Evolutionary conservation across 2,329 filamentous ascomycete species (phyloP).

Genomic region (Clarireedia monteithiana): DNA sequence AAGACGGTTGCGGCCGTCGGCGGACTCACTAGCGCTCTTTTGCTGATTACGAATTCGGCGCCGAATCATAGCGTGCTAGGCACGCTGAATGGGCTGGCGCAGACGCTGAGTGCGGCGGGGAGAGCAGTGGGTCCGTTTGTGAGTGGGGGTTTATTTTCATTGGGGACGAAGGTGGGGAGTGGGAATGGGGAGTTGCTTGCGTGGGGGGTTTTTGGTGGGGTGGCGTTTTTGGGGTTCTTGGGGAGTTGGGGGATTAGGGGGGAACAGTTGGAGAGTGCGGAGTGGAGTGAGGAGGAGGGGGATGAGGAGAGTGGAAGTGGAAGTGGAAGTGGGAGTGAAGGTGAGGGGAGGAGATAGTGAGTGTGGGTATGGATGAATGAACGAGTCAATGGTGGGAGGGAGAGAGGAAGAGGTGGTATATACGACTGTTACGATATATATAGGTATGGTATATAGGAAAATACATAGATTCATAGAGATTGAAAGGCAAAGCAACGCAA

Average conservation of each 20-base stretch:
- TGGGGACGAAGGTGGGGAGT: constrained; percentile 65
- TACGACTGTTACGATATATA: too few species aligned
- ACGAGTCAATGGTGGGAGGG: neutral
- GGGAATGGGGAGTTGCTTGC: constrained; percentile 64
- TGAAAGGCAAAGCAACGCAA: too few species aligned
- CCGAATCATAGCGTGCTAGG: constrained; percentile 80
- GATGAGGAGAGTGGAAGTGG: constrained; percentile 21
- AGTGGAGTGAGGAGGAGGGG: constrained; percentile 16
- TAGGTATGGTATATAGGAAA: too few species aligned
- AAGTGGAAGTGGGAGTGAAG: neutral
- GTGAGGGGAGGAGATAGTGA: neutral
- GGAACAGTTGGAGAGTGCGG: constrained; percentile 48
- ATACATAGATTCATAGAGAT: too few species aligned
- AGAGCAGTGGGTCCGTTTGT: constrained; percentile 83
- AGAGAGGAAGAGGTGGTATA: neutral
- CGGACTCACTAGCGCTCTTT: constrained; percentile 78
- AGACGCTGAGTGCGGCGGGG: constrained; percentile 86
- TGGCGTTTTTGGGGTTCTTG: constrained; percentile 73
- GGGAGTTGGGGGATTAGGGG: constrained; percentile 72
- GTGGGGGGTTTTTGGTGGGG: constrained; percentile 80
- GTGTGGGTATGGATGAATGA: neutral
- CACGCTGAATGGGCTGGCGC: constrained; percentile 85
- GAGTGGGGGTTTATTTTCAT: constrained; percentile 77
- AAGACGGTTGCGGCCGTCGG: constrained; percentile 92
- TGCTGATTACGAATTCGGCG: constrained; percentile 94